Percentiles rank a stretch among this genome's conserved stretches.
These are phyloP conservation scores for Heterobasidion irregulare DNA, from an alignment of 1,284 basidiomycete genomes.

Conservation along the genomic window DNA sequence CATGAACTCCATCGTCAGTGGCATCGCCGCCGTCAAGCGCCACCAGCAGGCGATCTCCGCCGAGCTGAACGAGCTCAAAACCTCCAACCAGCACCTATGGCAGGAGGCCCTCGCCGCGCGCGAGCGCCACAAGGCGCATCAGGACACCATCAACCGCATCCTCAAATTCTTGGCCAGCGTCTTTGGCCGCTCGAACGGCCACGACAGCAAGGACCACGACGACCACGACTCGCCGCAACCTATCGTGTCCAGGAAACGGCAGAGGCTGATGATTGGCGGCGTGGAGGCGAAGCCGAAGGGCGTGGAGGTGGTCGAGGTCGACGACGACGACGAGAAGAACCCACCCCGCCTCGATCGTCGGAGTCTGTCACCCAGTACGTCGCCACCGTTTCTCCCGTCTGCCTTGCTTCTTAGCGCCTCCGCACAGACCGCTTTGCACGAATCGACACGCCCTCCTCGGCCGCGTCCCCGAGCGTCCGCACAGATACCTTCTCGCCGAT, in stretches of 20 bases:
- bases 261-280: conserved; percentile 64
- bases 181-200: conserved; percentile 58
- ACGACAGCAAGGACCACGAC: conserved; percentile 35
- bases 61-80: conserved; percentile 84
- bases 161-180: conserved; percentile 91
- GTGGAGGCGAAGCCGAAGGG: conserved; percentile 26
- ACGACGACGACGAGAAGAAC: conserved; percentile 28
- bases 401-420: background rate
- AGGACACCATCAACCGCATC: conserved; percentile 96
- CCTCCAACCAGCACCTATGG: conserved; percentile 87
- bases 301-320: conserved; percentile 28
- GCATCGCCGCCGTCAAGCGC: conserved; percentile 83
- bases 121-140: conserved; percentile 84
- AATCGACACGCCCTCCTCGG: conserved; percentile 7
- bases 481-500: conserved; percentile 1
- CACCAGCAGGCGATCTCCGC: conserved; percentile 87
- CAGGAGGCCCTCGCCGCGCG: conserved; percentile 79
- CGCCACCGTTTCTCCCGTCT: background rate
- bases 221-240: conserved; percentile 27
- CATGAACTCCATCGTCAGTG: conserved; percentile 69
- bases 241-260: conserved; percentile 42
- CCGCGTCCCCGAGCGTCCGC: conserved; percentile 4
- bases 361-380: conserved; percentile 12
- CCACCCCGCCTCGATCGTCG: conserved; percentile 9
- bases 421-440: conserved; percentile 6